A percentile compares a stretch with the other conserved stretches of the same genome.
Evolutionary conservation across 2,329 filamentous ascomycete species (phyloP).

Genomic region (Hymenoscyphus infarciens): DNA sequence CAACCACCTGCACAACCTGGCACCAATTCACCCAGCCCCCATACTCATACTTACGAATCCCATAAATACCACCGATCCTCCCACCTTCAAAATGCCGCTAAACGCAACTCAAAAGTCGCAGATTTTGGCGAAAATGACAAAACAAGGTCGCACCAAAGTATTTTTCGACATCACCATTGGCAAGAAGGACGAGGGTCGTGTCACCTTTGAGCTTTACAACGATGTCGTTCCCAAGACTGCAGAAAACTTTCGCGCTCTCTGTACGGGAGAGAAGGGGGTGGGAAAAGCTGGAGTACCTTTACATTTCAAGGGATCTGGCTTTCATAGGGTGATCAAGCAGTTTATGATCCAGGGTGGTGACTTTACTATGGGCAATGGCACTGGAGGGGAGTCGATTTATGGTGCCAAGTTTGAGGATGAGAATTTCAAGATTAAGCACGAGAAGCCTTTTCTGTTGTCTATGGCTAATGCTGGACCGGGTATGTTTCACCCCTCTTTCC

Average conservation of each 20-base stretch:
- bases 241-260: slow-evolving; percentile 92
- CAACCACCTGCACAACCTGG: slow-evolving; percentile 1
- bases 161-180: slow-evolving; percentile 92
- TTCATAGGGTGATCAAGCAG: slow-evolving; percentile 96
- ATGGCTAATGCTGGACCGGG: slow-evolving; percentile 97
- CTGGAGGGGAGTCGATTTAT: slow-evolving; percentile 95
- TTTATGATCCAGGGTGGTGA: slow-evolving; percentile 99
- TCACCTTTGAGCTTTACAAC: slow-evolving; percentile 79
- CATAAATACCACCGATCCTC: background rate
- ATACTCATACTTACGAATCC: background rate
- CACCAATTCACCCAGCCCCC: background rate
- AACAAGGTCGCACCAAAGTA: slow-evolving; percentile 57
- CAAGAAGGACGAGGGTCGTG: slow-evolving; percentile 66
- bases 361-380: slow-evolving; percentile 92
- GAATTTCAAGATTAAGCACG: slow-evolving; percentile 89
- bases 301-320: slow-evolving; percentile 87
- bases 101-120: slow-evolving; percentile 34
- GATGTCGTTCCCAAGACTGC: slow-evolving; percentile 87
- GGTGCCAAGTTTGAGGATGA: slow-evolving; percentile 96
- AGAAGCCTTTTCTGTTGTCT: slow-evolving; percentile 86
- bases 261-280: slow-evolving; percentile 88
- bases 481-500: slow-evolving; percentile 40
- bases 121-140: slow-evolving; percentile 34
- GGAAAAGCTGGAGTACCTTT: slow-evolving; percentile 80
- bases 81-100: slow-evolving; percentile 4